Evolutionary conservation across 805 yeast species (phyloP).

Genomic region (Debaryomyces maramus): DNA sequence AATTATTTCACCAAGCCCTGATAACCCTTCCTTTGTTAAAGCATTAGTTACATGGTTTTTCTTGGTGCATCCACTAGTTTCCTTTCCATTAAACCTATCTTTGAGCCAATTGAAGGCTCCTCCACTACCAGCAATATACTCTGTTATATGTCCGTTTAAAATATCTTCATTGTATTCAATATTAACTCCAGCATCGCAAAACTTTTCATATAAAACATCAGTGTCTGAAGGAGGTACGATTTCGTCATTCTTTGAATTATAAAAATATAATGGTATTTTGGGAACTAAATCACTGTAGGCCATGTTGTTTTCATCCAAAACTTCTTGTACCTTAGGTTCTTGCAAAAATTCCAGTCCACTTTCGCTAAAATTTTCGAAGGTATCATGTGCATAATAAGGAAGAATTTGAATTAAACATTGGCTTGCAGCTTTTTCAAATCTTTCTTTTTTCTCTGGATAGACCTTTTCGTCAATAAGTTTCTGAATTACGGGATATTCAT

Average conservation of each 20-base stretch:
- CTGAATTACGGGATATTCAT: constrained; percentile 25
- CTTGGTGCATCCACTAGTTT: constrained; percentile 17
- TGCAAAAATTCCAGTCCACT: constrained; percentile 13
- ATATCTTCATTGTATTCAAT: constrained; percentile 21
- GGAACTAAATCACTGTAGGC: constrained; percentile 15
- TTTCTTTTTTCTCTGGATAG: constrained; percentile 2
- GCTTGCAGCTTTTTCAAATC: neutral
- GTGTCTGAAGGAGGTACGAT: constrained; percentile 20
- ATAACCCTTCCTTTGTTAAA: neutral
- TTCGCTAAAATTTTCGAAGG: constrained; percentile 1
- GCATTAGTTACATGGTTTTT: neutral
- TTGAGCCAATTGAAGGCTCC: constrained; percentile 22
- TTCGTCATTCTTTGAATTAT: constrained; percentile 22
- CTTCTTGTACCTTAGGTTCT: constrained; percentile 6
- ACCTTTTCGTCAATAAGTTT: constrained; percentile 1
- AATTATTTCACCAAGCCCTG: neutral
- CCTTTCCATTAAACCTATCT: constrained; percentile 17
- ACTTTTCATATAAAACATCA: constrained; percentile 17
- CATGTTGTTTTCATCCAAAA: constrained; percentile 13
- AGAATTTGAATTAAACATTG: constrained; percentile 1
- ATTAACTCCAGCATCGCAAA: constrained; percentile 25
- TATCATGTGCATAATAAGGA: neutral
- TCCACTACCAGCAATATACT: constrained; percentile 12
- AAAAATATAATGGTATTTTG: constrained; percentile 24
- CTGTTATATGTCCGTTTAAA: constrained; percentile 23